Base-by-base conservation (phyloP, 805 yeast species). In the Barnettozyma siamensis region DNA sequence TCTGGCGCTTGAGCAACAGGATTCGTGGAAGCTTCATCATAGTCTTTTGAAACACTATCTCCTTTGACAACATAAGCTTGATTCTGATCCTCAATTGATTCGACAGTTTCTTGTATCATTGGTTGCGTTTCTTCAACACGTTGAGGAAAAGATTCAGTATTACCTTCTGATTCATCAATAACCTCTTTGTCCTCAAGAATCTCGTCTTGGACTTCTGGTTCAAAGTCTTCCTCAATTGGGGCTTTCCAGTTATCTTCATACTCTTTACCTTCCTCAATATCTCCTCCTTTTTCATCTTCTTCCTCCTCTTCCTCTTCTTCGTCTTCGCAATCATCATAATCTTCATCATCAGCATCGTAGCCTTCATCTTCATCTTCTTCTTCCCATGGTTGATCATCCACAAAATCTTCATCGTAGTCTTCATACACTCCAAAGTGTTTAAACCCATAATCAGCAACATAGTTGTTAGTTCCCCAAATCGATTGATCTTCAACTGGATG, bases 151-250 rank as follows among this genome's bases (percentile, higher is more conserved):
- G n/a, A n/a, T 16, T 27, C 40, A 2, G 38, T 37, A 5, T 35
- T 37, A 4, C 28, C 24, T 7, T 40, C 45, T 2, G 32, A 37
- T 8, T 41, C 49, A 8, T 27, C 34, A 7, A 57, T 55, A 17
- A 49, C 53, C 32, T 60, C 65, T 38, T 62, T 63, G 30, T 53
- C 20, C 54, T 60, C 35, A n/a, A n/a, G n/a, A n/a, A n/a, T n/a
- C 50, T 60, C 12, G 55, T 59, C 20, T 54, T 56, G 32, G 33
- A 55, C 59, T 3, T 41, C 45, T 6, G 30, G 18, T 0, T 39
- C 42, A 7, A 41, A 42, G 9, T 46, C 40, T 15, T 42, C 39
- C 11, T 43, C 42, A 3, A 50, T 52, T n/a, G n/a, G n/a, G 9
- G 47, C 44, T 5, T 50, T 54, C 24, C 51, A 58, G 24, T 49